Evolutionary conservation across 352 stramenopile species (phyloP), one percentile per base, ranked within the genome.

Genomic region (Phytopythium boreale): DNA sequence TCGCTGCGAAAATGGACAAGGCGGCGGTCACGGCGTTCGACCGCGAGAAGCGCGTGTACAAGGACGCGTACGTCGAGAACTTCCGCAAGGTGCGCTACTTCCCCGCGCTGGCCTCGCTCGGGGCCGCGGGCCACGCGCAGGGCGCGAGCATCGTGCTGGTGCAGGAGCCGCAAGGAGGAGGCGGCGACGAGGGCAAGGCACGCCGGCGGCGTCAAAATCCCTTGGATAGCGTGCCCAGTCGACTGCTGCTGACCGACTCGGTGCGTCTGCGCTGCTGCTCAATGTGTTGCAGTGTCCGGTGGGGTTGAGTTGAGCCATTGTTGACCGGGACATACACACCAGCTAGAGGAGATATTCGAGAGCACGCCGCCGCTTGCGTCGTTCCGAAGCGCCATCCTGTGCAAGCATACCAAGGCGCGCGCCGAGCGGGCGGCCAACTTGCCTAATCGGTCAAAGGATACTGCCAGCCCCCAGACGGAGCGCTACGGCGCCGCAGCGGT

Each of bases 61-160:
- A 90, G 70, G 78, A 90, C 63, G 82, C 82, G 1, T 88, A 90
- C 56, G 84, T 89, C 31, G 67, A 82, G 52, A 84, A 87, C 59
- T 93, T 90, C 55, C 78, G 80, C 56, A 78, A 80, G 22, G 77
- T 91, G 71, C 81, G 84, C 59, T 74, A 89, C 66, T 93, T 93
- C 69, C 81, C 82, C n/a, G 77, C 80, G 61, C 77, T 90, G 39
- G 77, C 76, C 29, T 70, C 71, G 15, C 82, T 89, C 59, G 81
- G 76, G 27, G 58, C 74, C 11, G 55, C 55, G 6, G 79, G 76
- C n/a, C 64, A 63, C 27, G 69, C 76, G 53, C 68, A 88, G 15
- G 76, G 72, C 36, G 69, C 78, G 55, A 89, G 80, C 65, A 87
- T 90, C 72, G 83, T 90, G 31, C 74, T 90, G 31, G 76, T 89